Evolutionary conservation across 2,329 filamentous ascomycete genomes (phyloP), one percentile per base, ranked within the genome.

Genomic region (Grosmannia clavigera): DNA sequence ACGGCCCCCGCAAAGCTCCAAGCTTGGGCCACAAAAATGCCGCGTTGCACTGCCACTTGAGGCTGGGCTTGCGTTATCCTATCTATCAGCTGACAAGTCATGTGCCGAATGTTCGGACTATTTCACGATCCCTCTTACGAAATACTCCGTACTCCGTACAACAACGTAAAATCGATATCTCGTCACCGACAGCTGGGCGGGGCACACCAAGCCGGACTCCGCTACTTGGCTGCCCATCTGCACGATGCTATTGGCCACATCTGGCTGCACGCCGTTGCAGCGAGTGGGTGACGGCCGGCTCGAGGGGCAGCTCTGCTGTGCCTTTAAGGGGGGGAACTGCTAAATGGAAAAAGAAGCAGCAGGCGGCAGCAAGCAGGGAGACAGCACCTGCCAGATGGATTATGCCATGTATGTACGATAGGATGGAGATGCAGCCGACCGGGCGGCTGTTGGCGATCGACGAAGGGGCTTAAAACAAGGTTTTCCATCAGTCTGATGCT

Each of bases 1-100:
- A n/a, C 25, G 50, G 27, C 56, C 60, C 22, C 60, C 57, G 52
- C 60, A 56, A 43, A 57, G 58, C 61, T 60, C 33, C 43, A 59
- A 64, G 62, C 63, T 65, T 63, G 63, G 63, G 56, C 63, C 61
- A 64, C 60, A 60, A 65, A 65, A 65, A 65, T 65, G 60, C 62
- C 64, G 61, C 64, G 62, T 63, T 33, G 31, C 51, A 58, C 56
- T 35, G 59, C 55, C 55, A 56, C 59, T 40, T 40, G 56, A 51
- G 58, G 52, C 58, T 55, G 53, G 14, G 16, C 31, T n/a, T 22
- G 35, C 4, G 12, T 12, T 14, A 19, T n/a, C 16, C 7, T 16
- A n/a, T 19, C 7, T n/a, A 7, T 46, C 43, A 46, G 43, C 43
- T 46, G 43, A 46, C 43, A n/a, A 2, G 43, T 46, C 43, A 46